Percentiles rank a stretch among this genome's conserved stretches.
Evolutionary conservation across 164 flowering plant species (phyloP).

Genomic region (Berberis vulgaris): DNA sequence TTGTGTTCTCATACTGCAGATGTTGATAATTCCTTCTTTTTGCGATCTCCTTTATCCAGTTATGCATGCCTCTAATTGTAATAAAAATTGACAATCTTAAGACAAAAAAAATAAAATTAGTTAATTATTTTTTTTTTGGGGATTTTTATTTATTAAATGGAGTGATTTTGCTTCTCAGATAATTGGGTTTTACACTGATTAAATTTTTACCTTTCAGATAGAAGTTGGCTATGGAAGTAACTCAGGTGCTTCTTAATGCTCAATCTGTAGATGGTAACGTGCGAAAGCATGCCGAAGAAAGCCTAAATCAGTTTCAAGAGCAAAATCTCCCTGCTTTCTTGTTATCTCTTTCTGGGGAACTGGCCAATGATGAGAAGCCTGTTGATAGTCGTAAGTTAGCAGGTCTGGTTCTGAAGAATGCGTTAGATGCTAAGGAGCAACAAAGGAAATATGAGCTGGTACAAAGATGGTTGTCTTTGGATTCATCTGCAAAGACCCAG

Average conservation of each 20-base stretch:
- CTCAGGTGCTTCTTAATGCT: constrained; percentile 54
- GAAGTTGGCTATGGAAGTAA: constrained; percentile 45
- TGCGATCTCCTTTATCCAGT: too few species aligned
- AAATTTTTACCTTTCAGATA: constrained; percentile 6
- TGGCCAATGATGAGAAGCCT: constrained; percentile 54
- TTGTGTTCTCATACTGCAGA: too few species aligned
- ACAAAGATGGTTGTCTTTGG: constrained; percentile 50
- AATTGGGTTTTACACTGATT: too few species aligned
- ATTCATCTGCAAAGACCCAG: constrained; percentile 30
- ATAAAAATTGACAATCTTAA: too few species aligned
- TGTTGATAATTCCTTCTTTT: too few species aligned
- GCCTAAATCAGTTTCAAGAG: constrained; percentile 49
- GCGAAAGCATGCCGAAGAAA: constrained; percentile 56
- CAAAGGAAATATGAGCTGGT: constrained; percentile 48
- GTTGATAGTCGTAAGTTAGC: constrained; percentile 58
- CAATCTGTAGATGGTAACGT: constrained; percentile 45
- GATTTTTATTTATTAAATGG: too few species aligned
- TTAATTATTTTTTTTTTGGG: too few species aligned
- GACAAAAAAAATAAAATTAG: too few species aligned
- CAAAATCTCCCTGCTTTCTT: constrained; percentile 50
- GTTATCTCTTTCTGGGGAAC: constrained; percentile 47
- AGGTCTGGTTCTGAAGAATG: constrained; percentile 52
- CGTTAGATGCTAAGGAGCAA: constrained; percentile 60
- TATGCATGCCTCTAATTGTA: too few species aligned
- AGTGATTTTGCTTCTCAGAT: too few species aligned